phyloP scores from a whole-genome alignment of 2,329 filamentous ascomycete species.

The Penicillium sp. region DNA sequence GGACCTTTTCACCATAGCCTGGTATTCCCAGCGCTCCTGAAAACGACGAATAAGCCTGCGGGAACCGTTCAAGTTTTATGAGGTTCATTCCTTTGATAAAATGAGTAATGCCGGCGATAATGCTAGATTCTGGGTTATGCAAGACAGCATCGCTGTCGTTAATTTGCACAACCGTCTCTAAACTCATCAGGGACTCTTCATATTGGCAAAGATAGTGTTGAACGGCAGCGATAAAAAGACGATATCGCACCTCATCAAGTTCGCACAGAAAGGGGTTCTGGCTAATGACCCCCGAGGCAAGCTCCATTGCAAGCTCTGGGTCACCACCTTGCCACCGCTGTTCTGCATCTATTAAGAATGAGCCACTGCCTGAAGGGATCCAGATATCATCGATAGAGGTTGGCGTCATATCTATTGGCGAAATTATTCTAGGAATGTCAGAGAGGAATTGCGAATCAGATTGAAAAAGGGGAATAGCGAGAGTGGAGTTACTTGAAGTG shows the following conservation, averaged over 20 bases:
- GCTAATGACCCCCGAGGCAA: constrained; percentile 3
- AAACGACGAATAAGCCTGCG: constrained; percentile 18
- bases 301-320: constrained; percentile 11
- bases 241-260: constrained; percentile 12
- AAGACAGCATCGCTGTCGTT: not conserved
- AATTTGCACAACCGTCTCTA: constrained; percentile 6
- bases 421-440: not conserved
- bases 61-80: constrained; percentile 11
- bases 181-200: constrained; percentile 8
- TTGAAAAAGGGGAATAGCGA: not conserved
- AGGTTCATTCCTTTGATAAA: constrained; percentile 21
- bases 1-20: constrained; percentile 18
- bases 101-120: constrained; percentile 16
- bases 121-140: not conserved
- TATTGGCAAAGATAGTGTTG: constrained; percentile 11
- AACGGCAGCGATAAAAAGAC: constrained; percentile 15
- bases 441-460: not conserved
- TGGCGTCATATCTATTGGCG: not conserved
- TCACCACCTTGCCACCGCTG: constrained; percentile 8
- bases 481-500: not conserved
- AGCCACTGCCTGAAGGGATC: constrained; percentile 10
- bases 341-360: constrained; percentile 14
- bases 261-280: constrained; percentile 7
- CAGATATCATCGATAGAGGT: constrained; percentile 19
- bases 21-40: constrained; percentile 12